phyloP scores from a whole-genome alignment of 768 basidiomycete species.

The Arthromyces matolae region DNA sequence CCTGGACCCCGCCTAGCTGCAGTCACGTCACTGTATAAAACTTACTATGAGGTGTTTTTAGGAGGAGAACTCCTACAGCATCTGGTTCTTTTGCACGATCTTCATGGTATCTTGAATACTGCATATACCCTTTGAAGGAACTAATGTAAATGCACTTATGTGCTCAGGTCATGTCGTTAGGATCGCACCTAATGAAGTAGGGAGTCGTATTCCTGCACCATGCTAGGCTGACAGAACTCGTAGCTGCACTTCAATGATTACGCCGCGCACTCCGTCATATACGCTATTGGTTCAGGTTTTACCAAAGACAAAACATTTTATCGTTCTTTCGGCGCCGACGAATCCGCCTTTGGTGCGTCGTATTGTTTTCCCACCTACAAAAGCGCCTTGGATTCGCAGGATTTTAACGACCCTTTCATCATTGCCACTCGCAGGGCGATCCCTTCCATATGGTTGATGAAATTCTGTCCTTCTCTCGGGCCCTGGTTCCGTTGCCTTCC shows the following conservation, averaged over 20 bases:
- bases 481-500: slow-evolving; percentile 13
- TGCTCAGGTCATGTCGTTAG: slow-evolving; percentile 38
- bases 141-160: neutral
- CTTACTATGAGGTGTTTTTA: slow-evolving; percentile 31
- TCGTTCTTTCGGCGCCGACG: slow-evolving; percentile 30
- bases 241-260: slow-evolving; percentile 38
- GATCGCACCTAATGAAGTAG: slow-evolving; percentile 37
- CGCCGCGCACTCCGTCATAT: slow-evolving; percentile 31
- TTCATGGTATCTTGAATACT: slow-evolving; percentile 25
- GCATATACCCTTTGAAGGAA: neutral
- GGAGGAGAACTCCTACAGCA: slow-evolving; percentile 30
- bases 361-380: slow-evolving; percentile 36
- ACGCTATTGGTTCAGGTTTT: slow-evolving; percentile 31
- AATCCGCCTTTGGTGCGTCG: slow-evolving; percentile 35
- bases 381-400: slow-evolving; percentile 27
- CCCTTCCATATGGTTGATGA: slow-evolving; percentile 28
- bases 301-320: slow-evolving; percentile 38
- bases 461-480: slow-evolving; percentile 28
- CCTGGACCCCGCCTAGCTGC: slow-evolving; percentile 35
- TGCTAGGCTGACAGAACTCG: neutral
- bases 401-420: slow-evolving; percentile 34
- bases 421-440: slow-evolving; percentile 27
- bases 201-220: neutral
- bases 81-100: slow-evolving; percentile 27
- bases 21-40: slow-evolving; percentile 28